Base-by-base conservation (phyloP, 1,284 basidiomycete species). In the Ceratobasidium sp. region DNA sequence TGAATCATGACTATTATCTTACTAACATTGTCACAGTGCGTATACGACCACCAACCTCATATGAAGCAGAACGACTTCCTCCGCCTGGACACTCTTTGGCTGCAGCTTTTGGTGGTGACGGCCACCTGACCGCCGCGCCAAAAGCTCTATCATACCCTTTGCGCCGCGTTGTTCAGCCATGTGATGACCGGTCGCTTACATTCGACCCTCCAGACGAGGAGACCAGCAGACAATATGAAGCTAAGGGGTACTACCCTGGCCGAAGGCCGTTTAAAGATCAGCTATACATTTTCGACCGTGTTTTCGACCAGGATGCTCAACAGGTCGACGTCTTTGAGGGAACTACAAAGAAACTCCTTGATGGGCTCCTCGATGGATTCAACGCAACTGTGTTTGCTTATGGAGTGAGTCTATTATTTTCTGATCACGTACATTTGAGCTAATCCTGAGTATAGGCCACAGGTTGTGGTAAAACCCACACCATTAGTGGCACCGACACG, bases 371-470 rank as follows among this genome's bases (percentile, higher is more conserved):
- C 74, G 92, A 97, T 77, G 96, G 96, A n/a, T 98, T 89, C 83
- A 98, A 98, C 78, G 92, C 95, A 41, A 98, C 96, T 7, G 93
- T 97, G 8, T 98, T 98, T 84, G 96, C 96, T 2, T 98, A 98
- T 80, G 96, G 96, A 46, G 96, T 98, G 81, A 81, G 94, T 85
- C 43, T 49, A 35, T 35, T 16, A n/a, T 26, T 52, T 61, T 74
- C 44, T 74, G 75, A 49, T 67, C 55, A 54, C 69, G 76, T 55
- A 38, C 11, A 73, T 76, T 77, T 16, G 21, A 49, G 78, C 75
- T 32, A 70, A 55, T 49, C 71, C 59, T 43, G 49, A 47, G n/a
- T 71, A 16, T 78, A 98, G 96, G 96, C 96, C 21, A 98, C 96
- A 13, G 96, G 96, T 18, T 98, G 96, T 80, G 96, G 96, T 74